phyloP scores from a whole-genome alignment of 148 eudicot genomes.

The Rhododendron henanense region DNA sequence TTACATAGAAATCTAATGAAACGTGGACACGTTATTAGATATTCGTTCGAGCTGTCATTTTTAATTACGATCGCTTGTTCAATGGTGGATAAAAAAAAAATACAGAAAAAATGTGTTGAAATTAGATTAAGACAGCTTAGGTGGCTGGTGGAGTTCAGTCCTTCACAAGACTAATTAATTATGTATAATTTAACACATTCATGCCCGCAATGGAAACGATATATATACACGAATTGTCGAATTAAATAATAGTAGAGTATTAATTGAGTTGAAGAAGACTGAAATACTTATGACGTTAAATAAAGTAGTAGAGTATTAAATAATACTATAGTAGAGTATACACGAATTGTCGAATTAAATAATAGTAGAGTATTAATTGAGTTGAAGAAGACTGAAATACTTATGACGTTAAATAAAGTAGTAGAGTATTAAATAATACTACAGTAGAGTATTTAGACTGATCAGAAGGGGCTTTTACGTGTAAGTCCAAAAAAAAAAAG shows the following conservation, averaged over 20 bases:
- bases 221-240: neutral
- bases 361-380: neutral
- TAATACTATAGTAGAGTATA: no score
- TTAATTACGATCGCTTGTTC: no score
- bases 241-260: neutral
- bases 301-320: neutral
- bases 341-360: neutral
- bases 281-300: neutral
- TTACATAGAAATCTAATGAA: no score
- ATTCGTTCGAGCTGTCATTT: no score
- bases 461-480: no score
- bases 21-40: no score
- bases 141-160: neutral
- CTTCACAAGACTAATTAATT: neutral
- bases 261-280: constrained; percentile 8
- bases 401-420: neutral
- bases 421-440: neutral
- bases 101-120: no score
- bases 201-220: neutral
- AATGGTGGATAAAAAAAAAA: no score
- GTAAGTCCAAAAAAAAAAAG: no score
- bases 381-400: constrained; percentile 9
- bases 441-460: no score
- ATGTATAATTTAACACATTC: neutral
- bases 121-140: neutral